phyloP scores from a whole-genome alignment of 768 basidiomycete genomes.

The Cystofilobasidium capitatum region DNA sequence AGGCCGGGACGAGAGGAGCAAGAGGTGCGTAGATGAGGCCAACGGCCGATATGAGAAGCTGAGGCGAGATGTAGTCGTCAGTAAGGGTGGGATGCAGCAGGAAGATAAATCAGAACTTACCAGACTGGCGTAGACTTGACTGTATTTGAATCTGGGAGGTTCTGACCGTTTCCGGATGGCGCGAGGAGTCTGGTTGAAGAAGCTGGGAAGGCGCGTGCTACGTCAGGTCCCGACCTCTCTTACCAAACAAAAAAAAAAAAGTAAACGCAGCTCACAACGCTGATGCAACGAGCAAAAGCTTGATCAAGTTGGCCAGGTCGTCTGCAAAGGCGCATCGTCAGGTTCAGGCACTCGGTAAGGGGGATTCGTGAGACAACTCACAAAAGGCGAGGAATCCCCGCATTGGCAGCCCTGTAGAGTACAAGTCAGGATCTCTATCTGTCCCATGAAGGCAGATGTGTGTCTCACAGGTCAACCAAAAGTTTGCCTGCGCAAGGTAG shows the following conservation, averaged over 20 bases:
- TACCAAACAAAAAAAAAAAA: no score
- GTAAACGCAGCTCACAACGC: not conserved
- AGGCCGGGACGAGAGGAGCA: conserved; percentile 10
- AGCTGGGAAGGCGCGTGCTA: not conserved
- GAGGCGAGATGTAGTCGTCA: no score
- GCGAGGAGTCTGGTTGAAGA: not conserved
- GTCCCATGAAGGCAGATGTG: no score
- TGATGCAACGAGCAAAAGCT: not conserved
- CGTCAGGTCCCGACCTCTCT: not conserved
- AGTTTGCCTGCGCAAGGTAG: conserved; percentile 2
- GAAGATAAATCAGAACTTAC: not conserved
- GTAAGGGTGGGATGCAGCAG: not conserved
- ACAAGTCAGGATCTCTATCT: no score
- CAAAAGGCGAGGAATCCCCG: conserved; percentile 14
- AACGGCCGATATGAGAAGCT: conserved; percentile 1
- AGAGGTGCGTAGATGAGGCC: conserved; percentile 15
- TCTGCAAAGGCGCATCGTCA: not conserved
- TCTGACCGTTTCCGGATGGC: not conserved
- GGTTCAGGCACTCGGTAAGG: no score
- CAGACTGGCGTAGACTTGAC: conserved; percentile 5
- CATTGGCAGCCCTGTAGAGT: conserved; percentile 15
- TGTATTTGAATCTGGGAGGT: conserved; percentile 10
- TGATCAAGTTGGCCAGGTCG: conserved; percentile 11
- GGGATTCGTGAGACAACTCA: not conserved
- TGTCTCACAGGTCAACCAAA: conserved; percentile 11